Evolutionary conservation across 495 filamentous ascomycete genomes (phyloP).

Genomic region (Tetracladium setigerum): DNA sequence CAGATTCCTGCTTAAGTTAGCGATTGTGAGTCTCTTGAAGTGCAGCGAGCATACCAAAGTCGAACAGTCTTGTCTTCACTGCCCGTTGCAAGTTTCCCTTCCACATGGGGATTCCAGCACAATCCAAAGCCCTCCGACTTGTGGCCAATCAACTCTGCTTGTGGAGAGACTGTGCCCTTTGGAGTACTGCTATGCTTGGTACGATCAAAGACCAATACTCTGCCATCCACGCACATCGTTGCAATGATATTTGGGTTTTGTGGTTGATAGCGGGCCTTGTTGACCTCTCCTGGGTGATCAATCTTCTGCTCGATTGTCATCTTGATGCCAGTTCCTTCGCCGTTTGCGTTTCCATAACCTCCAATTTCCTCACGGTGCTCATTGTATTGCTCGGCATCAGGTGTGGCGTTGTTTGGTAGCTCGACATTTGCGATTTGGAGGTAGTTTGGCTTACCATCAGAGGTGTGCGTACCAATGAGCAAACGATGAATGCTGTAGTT

Average conservation of each 20-base stretch:
- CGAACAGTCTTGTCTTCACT: conserved; percentile 86
- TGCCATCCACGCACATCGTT: conserved; percentile 81
- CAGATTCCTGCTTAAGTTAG: conserved; percentile 54
- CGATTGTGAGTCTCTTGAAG: neutral
- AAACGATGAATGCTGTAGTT: conserved; percentile 84
- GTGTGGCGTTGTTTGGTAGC: conserved; percentile 69
- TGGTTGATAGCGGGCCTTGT: conserved; percentile 96
- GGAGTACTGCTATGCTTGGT: conserved; percentile 81
- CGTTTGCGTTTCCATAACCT: conserved; percentile 59
- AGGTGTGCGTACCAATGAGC: conserved; percentile 91
- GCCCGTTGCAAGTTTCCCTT: conserved; percentile 79
- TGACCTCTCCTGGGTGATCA: conserved; percentile 92
- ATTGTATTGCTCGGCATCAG: conserved; percentile 75
- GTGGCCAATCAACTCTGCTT: conserved; percentile 82
- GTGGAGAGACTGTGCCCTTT: conserved; percentile 62
- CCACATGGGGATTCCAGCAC: conserved; percentile 74
- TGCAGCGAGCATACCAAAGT: conserved; percentile 59
- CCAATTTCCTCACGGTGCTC: conserved; percentile 89
- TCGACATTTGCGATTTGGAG: conserved; percentile 91
- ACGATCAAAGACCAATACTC: conserved; percentile 87
- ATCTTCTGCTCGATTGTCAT: conserved; percentile 93
- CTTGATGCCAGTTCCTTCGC: conserved; percentile 55
- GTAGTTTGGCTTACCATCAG: conserved; percentile 80
- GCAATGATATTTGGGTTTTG: conserved; percentile 98
- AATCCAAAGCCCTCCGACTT: conserved; percentile 89